Evolutionary conservation across 768 basidiomycete species (phyloP).

Genomic region (Auriculariales sp.): DNA sequence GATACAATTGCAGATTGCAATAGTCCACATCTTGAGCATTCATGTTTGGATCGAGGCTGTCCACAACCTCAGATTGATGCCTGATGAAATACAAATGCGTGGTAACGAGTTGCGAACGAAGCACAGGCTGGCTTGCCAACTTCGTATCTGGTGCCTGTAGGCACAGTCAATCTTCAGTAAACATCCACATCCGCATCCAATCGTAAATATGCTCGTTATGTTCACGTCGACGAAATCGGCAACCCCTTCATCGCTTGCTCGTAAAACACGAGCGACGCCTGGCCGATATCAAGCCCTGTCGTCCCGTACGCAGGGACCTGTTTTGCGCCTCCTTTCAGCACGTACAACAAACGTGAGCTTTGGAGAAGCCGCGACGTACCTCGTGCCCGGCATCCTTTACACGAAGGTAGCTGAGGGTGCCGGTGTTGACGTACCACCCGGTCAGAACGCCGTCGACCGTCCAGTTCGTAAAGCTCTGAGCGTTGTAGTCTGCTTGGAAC

Average conservation of each 20-base stretch:
- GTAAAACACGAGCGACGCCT: conserved; percentile 31
- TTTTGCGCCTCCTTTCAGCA: neutral
- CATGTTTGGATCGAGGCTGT: too few species aligned
- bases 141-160: too few species aligned
- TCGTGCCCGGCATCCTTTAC: conserved; percentile 35
- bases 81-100: too few species aligned
- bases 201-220: neutral
- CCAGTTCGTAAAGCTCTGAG: conserved; percentile 30
- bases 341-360: neutral
- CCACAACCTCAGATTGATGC: too few species aligned
- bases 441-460: conserved; percentile 34
- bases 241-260: conserved; percentile 24
- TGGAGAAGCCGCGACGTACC: conserved; percentile 13
- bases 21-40: too few species aligned
- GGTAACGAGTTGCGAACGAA: too few species aligned
- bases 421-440: conserved; percentile 45
- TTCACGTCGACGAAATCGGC: conserved; percentile 5
- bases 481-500: conserved; percentile 26
- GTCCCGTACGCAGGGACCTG: conserved; percentile 24
- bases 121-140: too few species aligned
- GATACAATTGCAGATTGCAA: too few species aligned
- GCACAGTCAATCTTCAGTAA: too few species aligned
- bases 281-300: conserved; percentile 21
- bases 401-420: conserved; percentile 39
- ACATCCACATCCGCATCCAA: neutral